phyloP scores from a whole-genome alignment of 1,284 basidiomycete genomes.

The Phylloporus gajari region DNA sequence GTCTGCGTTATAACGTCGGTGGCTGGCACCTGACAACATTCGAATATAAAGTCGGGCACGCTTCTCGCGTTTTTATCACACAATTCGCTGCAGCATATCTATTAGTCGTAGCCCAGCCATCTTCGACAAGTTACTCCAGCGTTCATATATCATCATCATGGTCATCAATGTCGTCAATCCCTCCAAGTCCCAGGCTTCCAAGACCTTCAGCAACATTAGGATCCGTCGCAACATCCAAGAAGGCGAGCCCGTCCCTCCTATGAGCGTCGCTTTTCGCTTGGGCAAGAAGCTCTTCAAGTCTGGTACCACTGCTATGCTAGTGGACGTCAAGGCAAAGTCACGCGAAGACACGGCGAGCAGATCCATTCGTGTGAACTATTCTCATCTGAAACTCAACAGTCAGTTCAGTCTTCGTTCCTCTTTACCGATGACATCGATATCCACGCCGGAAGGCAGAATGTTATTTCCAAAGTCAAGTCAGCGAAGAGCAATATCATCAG shows the following conservation, averaged over 20 bases:
- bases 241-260: background rate
- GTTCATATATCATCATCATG: conserved; percentile 23
- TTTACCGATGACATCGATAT: background rate
- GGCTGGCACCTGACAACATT: conserved; percentile 21
- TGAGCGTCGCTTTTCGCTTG: background rate
- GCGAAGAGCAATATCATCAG: conserved; percentile 29
- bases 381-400: conserved; percentile 2
- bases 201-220: conserved; percentile 13
- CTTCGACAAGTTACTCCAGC: conserved; percentile 14
- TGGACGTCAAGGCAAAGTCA: background rate
- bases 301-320: conserved; percentile 4
- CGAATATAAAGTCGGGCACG: conserved; percentile 19
- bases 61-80: background rate
- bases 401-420: conserved; percentile 4
- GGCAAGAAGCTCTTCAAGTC: conserved; percentile 22
- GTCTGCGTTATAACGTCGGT: conserved; percentile 12
- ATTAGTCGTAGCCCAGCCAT: background rate
- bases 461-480: conserved; percentile 25
- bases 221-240: conserved; percentile 1
- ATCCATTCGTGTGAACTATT: background rate
- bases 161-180: conserved; percentile 21
- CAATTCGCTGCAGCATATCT: conserved; percentile 13
- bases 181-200: conserved; percentile 28
- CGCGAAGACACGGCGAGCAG: conserved; percentile 19
- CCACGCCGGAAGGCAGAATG: conserved; percentile 15